These are phyloP conservation scores for Imleria badia DNA, from an alignment of 768 basidiomycete genomes.

Conservation along the genomic window DNA sequence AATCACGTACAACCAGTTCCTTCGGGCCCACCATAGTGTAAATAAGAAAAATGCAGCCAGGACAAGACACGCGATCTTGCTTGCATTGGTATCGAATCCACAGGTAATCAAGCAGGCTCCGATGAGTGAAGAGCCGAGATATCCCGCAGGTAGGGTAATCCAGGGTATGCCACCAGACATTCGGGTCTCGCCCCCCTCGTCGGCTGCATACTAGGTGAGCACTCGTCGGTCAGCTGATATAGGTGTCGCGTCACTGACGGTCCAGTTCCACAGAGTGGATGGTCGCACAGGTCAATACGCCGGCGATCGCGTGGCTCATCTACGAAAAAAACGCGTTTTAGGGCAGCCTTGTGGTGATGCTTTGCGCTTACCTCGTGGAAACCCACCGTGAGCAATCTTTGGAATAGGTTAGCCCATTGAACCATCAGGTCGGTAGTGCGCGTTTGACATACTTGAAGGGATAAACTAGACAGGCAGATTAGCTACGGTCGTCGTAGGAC, in stretches of 20 bases:
- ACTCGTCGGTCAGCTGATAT: conserved; percentile 3
- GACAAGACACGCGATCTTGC: conserved; percentile 78
- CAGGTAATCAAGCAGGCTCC: conserved; percentile 86
- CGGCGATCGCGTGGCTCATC: conserved; percentile 87
- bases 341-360: conserved; percentile 4
- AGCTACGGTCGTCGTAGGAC: conserved; percentile 6
- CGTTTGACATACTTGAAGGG: conserved; percentile 80
- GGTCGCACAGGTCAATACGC: conserved; percentile 79
- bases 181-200: conserved; percentile 82
- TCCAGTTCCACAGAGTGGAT: conserved; percentile 87
- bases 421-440: neutral
- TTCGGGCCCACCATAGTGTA: conserved; percentile 86
- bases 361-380: conserved; percentile 71
- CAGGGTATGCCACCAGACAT: conserved; percentile 87
- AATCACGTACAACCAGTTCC: conserved; percentile 63
- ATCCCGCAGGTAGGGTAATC: conserved; percentile 83
- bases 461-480: conserved; percentile 54
- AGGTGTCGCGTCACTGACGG: conserved; percentile 49
- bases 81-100: conserved; percentile 86
- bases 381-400: conserved; percentile 79
- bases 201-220: conserved; percentile 46
- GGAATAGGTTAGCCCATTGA: conserved; percentile 16
- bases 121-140: conserved; percentile 82
- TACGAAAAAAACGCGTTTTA: conserved; percentile 27
- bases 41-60: conserved; percentile 85